Evolutionary conservation across 169 alveolate species (phyloP).

Genomic region (Plasmodium sp.): DNA sequence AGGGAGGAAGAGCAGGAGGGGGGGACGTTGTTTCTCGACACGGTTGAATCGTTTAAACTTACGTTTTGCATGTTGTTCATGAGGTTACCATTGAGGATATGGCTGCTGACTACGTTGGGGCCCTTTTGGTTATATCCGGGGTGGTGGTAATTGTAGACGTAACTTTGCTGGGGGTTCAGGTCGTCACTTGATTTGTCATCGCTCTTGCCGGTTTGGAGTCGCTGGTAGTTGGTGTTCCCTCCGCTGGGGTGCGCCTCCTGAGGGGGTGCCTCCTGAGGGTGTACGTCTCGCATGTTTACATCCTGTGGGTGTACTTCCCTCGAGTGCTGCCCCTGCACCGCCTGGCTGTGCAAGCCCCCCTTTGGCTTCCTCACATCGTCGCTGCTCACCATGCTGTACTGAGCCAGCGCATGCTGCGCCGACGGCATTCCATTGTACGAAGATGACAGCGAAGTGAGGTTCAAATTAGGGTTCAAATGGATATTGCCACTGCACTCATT

Average conservation of each 20-base stretch:
- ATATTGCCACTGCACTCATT: background rate
- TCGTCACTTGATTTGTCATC: slow-evolving; percentile 24
- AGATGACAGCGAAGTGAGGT: background rate
- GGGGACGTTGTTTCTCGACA: background rate
- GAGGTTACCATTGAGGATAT: background rate
- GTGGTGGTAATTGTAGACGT: slow-evolving; percentile 15
- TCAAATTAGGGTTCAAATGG: slow-evolving; percentile 3
- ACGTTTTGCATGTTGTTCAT: background rate
- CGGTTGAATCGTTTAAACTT: background rate
- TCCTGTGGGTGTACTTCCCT: background rate
- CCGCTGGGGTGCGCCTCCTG: background rate
- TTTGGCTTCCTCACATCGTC: slow-evolving; percentile 17
- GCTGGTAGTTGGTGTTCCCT: background rate
- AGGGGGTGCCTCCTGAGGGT: background rate
- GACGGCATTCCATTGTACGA: background rate
- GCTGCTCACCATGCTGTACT: background rate
- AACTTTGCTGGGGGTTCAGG: slow-evolving; percentile 9
- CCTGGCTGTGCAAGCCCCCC: background rate
- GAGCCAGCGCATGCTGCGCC: background rate
- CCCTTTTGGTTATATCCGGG: background rate
- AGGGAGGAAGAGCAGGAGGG: slow-evolving; percentile 5
- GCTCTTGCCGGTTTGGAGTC: background rate
- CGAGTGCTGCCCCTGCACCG: background rate
- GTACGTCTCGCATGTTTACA: no score
- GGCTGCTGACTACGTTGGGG: background rate